A percentile compares a stretch with the other conserved stretches of the same genome.
phyloP scores from a whole-genome alignment of 2,329 filamentous ascomycete species.

The Colletotrichum abscissum region DNA sequence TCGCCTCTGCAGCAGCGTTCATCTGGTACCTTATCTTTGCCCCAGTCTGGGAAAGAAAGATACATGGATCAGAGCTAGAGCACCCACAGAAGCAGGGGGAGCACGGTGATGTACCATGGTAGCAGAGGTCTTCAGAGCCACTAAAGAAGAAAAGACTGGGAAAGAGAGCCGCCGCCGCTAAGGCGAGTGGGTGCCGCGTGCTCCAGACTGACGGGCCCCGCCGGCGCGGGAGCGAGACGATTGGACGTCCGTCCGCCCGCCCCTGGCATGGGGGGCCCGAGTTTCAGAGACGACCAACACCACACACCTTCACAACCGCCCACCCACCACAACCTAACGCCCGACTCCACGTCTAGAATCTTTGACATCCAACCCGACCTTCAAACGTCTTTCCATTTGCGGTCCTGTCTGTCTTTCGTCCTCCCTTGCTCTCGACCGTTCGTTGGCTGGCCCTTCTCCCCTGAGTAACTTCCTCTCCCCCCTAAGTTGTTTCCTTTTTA shows the following conservation, averaged over 20 bases:
- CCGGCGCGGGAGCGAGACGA: constrained; percentile 20
- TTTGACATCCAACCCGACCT: constrained; percentile 27
- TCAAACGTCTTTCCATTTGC: constrained; percentile 20
- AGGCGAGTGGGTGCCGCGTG: constrained; percentile 30
- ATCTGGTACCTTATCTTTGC: background rate
- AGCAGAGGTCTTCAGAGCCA: background rate
- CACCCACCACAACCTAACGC: background rate
- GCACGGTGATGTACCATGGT: background rate
- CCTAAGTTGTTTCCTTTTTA: background rate
- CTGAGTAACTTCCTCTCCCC: background rate
- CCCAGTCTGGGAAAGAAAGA: background rate
- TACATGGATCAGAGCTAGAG: background rate
- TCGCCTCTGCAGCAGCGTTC: background rate
- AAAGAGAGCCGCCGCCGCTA: constrained; percentile 22
- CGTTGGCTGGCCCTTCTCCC: background rate
- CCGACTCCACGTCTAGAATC: constrained; percentile 4
- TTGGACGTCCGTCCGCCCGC: constrained; percentile 23
- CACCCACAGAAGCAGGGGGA: background rate
- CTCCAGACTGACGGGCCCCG: constrained; percentile 27
- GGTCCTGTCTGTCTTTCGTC: background rate
- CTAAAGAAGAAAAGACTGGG: background rate
- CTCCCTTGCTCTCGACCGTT: constrained; percentile 6
- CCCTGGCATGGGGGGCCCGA: constrained; percentile 27
- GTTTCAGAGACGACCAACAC: constrained; percentile 25
- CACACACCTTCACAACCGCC: background rate